phyloP scores from a whole-genome alignment of 2,329 filamentous ascomycete species.

The Plectosphaerella cucumerina region DNA sequence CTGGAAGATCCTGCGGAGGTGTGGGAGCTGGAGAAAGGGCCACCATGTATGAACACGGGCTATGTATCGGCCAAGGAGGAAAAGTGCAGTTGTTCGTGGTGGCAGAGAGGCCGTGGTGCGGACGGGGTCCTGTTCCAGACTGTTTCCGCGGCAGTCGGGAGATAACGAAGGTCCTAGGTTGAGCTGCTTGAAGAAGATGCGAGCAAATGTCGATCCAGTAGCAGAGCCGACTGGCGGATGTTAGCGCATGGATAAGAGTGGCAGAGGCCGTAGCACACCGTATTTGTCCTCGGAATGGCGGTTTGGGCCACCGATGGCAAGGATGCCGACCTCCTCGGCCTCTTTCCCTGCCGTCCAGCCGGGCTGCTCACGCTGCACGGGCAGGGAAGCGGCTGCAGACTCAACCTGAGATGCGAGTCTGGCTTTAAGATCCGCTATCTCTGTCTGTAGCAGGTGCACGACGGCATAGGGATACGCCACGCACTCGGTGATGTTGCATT shows the following conservation, averaged over 20 bases:
- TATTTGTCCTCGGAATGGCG: conserved; percentile 13
- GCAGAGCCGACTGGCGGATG: conserved; percentile 14
- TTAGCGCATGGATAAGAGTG: not conserved
- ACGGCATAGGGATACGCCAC: conserved; percentile 13
- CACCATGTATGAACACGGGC: conserved; percentile 19
- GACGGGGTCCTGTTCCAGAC: not conserved
- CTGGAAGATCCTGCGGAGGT: conserved; percentile 10
- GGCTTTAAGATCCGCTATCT: conserved; percentile 5
- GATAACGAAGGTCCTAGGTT: conserved; percentile 5
- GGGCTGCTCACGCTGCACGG: not conserved
- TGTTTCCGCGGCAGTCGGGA: not conserved
- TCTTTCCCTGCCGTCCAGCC: conserved; percentile 10
- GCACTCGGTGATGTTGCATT: conserved; percentile 14
- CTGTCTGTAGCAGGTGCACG: conserved; percentile 7
- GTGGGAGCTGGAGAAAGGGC: conserved; percentile 17
- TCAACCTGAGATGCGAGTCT: not conserved
- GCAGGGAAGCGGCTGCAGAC: not conserved
- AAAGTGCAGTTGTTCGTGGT: conserved; percentile 11
- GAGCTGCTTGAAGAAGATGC: conserved; percentile 20
- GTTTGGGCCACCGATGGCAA: conserved; percentile 15
- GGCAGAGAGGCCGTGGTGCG: conserved; percentile 14
- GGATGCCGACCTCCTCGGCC: conserved; percentile 17
- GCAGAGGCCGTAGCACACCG: conserved; percentile 2
- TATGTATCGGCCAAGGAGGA: conserved; percentile 15
- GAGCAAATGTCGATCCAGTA: conserved; percentile 18